Conservation (phyloP, 2,329 filamentous ascomycete species). For the Boeremia lycopersici region DNA sequence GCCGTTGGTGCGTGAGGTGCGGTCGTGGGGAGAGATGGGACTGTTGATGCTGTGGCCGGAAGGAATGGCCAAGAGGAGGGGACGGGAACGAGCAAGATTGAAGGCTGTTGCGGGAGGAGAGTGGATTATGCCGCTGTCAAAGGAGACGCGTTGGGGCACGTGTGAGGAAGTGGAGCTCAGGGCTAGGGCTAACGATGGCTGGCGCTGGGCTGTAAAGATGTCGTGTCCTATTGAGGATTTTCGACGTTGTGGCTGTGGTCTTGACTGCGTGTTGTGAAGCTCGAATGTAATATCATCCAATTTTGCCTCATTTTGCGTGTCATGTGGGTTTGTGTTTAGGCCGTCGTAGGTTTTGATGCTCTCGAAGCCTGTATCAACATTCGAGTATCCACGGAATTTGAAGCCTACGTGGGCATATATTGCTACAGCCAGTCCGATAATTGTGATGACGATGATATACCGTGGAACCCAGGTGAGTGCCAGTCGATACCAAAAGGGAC, state of each 20-base stretch:
- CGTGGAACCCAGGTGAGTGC: constrained; percentile 75
- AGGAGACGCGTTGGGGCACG: neutral
- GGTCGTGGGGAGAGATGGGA: neutral
- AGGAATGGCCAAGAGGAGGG: constrained; percentile 13
- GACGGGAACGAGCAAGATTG: neutral
- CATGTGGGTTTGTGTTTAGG: constrained; percentile 3
- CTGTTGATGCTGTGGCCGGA: constrained; percentile 9
- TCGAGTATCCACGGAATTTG: constrained; percentile 46
- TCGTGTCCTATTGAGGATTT: constrained; percentile 23
- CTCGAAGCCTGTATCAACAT: constrained; percentile 18
- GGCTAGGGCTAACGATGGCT: constrained; percentile 1
- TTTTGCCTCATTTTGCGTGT: neutral
- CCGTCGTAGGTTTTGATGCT: constrained; percentile 20
- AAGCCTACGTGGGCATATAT: constrained; percentile 72
- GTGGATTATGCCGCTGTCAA: neutral
- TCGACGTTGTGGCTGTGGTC: constrained; percentile 6
- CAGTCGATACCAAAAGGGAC: constrained; percentile 71
- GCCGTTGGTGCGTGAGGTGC: neutral
- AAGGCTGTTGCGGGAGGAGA: constrained; percentile 8
- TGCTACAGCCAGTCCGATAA: constrained; percentile 68
- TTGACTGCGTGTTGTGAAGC: neutral
- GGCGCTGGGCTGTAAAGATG: constrained; percentile 13
- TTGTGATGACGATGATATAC: constrained; percentile 69
- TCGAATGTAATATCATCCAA: constrained; percentile 14
- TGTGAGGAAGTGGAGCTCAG: neutral